phyloP scores from a whole-genome alignment of 2,329 filamentous ascomycete species.

The Nemania bipapillata region DNA sequence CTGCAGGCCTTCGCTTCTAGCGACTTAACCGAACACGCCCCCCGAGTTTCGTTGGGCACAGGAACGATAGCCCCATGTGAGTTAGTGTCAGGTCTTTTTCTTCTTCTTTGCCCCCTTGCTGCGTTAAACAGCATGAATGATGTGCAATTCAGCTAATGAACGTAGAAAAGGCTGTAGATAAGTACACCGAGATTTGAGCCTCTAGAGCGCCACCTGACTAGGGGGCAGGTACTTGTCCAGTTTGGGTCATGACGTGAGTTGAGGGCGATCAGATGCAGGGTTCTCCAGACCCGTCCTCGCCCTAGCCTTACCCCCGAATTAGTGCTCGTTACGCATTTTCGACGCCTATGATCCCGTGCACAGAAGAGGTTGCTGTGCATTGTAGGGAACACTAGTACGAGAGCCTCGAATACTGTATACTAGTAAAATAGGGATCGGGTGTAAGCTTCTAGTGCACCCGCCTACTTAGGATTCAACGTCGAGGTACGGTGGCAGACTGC shows the following conservation, averaged over 20 bases:
- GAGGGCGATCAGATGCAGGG: conserved; percentile 19
- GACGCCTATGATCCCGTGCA: neutral
- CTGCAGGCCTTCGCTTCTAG: neutral
- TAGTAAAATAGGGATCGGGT: conserved; percentile 12
- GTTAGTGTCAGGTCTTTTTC: conserved; percentile 16
- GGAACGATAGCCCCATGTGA: neutral
- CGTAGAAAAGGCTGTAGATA: neutral
- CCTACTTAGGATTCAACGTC: too few relatives aligned
- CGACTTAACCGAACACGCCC: neutral
- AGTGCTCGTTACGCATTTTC: conserved; percentile 4
- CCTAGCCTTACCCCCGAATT: neutral
- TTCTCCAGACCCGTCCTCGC: conserved; percentile 26
- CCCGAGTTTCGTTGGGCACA: conserved; percentile 9
- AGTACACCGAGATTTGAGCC: conserved; percentile 18
- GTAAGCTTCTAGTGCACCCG: neutral
- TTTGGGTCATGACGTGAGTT: conserved; percentile 7
- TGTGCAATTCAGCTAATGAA: conserved; percentile 2
- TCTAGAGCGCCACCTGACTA: conserved; percentile 17
- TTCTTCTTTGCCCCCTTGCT: conserved; percentile 15
- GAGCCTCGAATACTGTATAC: neutral
- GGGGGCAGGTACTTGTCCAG: neutral
- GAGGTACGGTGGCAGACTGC: conserved; percentile 5
- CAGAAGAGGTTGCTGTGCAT: neutral
- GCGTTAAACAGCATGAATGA: conserved; percentile 3
- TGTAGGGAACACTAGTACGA: neutral